These are phyloP conservation scores for Ascochyta koolunga DNA, from an alignment of 2,329 filamentous ascomycete species.

Conservation along the genomic window DNA sequence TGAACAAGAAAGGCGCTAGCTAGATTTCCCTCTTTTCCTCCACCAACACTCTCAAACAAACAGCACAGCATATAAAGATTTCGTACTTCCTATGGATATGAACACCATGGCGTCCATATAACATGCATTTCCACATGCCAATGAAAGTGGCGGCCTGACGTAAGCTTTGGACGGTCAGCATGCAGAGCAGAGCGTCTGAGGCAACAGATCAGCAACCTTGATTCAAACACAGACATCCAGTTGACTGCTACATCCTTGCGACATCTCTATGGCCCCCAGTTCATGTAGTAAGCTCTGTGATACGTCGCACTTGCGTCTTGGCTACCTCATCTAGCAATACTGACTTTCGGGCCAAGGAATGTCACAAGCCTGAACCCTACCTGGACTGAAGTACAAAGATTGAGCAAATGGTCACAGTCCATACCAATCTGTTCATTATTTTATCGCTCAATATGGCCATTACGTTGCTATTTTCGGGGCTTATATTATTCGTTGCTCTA, in stretches of 20 bases:
- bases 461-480: neutral
- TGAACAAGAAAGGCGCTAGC: too few relatives aligned
- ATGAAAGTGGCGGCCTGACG: neutral
- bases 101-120: neutral
- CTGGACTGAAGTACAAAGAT: neutral
- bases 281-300: neutral
- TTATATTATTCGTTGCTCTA: neutral
- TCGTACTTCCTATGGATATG: neutral
- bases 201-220: neutral
- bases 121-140: neutral
- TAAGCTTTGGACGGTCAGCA: neutral
- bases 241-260: neutral
- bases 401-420: neutral
- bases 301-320: neutral
- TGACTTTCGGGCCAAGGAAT: neutral
- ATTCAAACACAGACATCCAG: neutral
- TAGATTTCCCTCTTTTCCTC: too few relatives aligned
- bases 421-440: neutral
- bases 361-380: neutral
- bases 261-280: neutral
- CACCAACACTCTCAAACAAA: too few relatives aligned
- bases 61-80: too few relatives aligned
- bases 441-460: neutral
- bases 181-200: neutral
- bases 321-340: neutral